Evolutionary conservation across 2,329 filamentous ascomycete genomes (phyloP).

Genomic region (Ophiostoma piceae): DNA sequence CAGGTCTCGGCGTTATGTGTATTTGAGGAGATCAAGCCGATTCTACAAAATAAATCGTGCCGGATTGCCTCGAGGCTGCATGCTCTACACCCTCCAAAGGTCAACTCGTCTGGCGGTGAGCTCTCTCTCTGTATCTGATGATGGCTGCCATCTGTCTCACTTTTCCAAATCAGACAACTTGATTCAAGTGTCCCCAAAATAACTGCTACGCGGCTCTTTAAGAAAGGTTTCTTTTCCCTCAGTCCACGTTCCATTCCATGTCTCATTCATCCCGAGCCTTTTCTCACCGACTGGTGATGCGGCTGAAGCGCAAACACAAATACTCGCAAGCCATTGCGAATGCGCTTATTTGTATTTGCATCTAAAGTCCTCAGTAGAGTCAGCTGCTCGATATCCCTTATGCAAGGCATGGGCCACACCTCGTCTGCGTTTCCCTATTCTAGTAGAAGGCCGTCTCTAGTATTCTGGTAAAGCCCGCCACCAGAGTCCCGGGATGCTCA

Average conservation of each 20-base stretch:
- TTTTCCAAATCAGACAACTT: no score
- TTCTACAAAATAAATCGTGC: not conserved
- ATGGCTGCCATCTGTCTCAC: not conserved
- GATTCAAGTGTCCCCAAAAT: no score
- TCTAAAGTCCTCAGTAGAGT: not conserved
- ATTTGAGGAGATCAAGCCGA: no score
- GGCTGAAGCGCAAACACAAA: not conserved
- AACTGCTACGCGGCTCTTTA: not conserved
- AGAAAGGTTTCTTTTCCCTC: not conserved
- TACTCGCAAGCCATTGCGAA: not conserved
- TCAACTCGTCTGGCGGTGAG: not conserved
- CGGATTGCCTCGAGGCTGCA: conserved; percentile 13
- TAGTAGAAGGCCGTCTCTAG: not conserved
- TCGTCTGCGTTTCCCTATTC: not conserved
- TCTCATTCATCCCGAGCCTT: not conserved
- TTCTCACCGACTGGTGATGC: not conserved
- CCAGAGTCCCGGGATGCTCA: not conserved
- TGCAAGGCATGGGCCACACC: not conserved
- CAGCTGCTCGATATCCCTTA: not conserved
- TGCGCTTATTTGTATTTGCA: not conserved
- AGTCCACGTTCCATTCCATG: no score
- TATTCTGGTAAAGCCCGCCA: not conserved
- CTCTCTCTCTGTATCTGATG: not conserved
- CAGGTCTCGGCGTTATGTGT: not conserved
- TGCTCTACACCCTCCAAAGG: not conserved